phyloP scores from a whole-genome alignment of 139 green algal species.

The Chlorella ohadii region DNA sequence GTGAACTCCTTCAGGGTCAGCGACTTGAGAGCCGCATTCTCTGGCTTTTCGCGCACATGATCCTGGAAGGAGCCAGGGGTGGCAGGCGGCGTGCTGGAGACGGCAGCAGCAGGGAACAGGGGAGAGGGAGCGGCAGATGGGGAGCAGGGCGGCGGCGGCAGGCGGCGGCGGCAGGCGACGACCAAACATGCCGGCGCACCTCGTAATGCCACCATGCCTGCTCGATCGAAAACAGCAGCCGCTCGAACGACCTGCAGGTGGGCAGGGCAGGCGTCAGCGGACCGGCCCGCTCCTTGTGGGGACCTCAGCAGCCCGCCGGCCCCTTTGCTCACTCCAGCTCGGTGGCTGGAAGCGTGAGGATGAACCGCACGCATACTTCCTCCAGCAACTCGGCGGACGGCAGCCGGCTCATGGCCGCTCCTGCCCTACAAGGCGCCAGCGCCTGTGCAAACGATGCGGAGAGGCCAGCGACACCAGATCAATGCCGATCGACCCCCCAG shows the following conservation, averaged over 20 bases:
- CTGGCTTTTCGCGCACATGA: constrained; percentile 37
- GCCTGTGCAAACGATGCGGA: too few species aligned
- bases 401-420: not conserved
- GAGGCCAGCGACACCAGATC: too few species aligned
- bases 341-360: constrained; percentile 82
- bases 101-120: not conserved
- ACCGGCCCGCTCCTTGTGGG: not conserved
- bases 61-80: constrained; percentile 28
- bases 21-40: constrained; percentile 25
- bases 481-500: too few species aligned
- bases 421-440: too few species aligned
- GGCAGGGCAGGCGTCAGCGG: not conserved
- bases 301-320: not conserved
- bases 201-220: constrained; percentile 98
- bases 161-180: not conserved
- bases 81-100: not conserved
- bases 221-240: constrained; percentile 93
- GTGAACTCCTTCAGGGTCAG: constrained; percentile 73
- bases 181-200: constrained; percentile 46
- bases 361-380: constrained; percentile 86
- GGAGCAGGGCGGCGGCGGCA: not conserved
- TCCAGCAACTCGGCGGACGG: constrained; percentile 72
- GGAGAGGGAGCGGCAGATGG: not conserved
- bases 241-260: constrained; percentile 79
- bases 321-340: constrained; percentile 71